A percentile compares a stretch with the other conserved stretches of the same genome.
These are phyloP conservation scores for Rhizopus arrhizus DNA, from an alignment of 371 early-diverging fungal genomes.

Conservation along the genomic window DNA sequence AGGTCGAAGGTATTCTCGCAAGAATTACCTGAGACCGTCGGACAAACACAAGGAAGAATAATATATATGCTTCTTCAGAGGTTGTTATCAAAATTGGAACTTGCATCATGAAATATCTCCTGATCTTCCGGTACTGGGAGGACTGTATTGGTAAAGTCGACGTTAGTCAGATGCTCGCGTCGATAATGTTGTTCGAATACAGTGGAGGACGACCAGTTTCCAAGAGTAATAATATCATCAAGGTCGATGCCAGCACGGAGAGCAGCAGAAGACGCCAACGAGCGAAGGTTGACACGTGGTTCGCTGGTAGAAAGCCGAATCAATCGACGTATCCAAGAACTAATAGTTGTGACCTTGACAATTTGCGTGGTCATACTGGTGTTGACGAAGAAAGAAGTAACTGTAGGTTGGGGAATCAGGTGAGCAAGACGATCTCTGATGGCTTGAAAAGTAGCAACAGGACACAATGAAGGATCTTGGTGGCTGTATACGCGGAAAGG, in stretches of 20 bases:
- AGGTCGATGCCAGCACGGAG: slow-evolving; percentile 1
- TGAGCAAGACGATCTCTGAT: slow-evolving; percentile 9
- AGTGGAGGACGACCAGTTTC: slow-evolving; percentile 2
- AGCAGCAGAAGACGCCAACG: slow-evolving; percentile 7
- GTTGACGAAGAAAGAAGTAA: slow-evolving; percentile 2
- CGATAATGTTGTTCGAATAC: slow-evolving; percentile 10
- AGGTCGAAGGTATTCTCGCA: no score
- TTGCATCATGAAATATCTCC: no score
- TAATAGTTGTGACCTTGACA: slow-evolving; percentile 3
- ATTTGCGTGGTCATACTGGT: neutral
- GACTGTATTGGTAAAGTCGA: slow-evolving; percentile 13
- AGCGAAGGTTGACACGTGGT: slow-evolving; percentile 5
- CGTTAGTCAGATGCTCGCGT: neutral
- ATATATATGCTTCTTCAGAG: no score
- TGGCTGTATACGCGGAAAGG: slow-evolving; percentile 3
- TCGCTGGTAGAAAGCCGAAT: neutral
- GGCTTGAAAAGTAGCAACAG: neutral
- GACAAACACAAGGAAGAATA: no score
- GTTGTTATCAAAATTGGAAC: no score
- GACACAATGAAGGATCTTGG: neutral
- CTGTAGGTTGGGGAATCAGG: neutral
- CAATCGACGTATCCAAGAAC: slow-evolving; percentile 1
- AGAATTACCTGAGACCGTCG: no score
- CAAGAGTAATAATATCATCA: slow-evolving; percentile 16
- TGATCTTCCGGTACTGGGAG: neutral